Percentiles rank a stretch among this genome's conserved stretches.
phyloP scores from a whole-genome alignment of 805 yeast species.

The Wickerhamiella brachini region DNA sequence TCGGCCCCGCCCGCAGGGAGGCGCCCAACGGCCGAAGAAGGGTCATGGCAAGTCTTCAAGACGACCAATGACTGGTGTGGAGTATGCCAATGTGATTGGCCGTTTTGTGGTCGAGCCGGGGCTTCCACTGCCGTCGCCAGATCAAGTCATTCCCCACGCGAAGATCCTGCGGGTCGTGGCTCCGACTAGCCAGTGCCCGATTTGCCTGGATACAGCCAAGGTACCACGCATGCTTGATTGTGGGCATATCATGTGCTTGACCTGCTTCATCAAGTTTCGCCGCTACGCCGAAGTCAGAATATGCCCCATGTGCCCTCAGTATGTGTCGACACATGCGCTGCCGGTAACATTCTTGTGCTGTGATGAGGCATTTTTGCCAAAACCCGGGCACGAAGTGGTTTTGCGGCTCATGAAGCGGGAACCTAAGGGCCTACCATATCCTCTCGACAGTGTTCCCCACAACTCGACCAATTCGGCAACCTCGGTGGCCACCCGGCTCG shows the following conservation, averaged over 20 bases:
- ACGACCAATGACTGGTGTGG: conserved; percentile 7
- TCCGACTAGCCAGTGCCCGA: conserved; percentile 67
- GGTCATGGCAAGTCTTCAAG: background rate
- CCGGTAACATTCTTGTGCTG: conserved; percentile 14
- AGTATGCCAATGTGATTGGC: conserved; percentile 62
- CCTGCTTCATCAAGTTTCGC: conserved; percentile 63
- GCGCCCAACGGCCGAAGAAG: background rate
- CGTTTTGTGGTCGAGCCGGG: conserved; percentile 64
- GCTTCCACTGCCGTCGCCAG: conserved; percentile 41
- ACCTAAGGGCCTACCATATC: background rate
- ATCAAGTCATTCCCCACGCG: conserved; percentile 42
- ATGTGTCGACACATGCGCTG: conserved; percentile 5
- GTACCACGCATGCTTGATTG: conserved; percentile 94
- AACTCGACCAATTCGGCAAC: conserved; percentile 7
- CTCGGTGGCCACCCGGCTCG: conserved; percentile 25
- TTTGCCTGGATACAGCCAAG: conserved; percentile 68
- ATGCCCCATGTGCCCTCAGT: conserved; percentile 17
- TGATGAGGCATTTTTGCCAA: conserved; percentile 11
- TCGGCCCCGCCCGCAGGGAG: background rate
- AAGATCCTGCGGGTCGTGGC: conserved; percentile 64
- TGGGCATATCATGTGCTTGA: conserved; percentile 82
- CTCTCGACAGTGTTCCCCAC: conserved; percentile 1
- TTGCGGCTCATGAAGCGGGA: conserved; percentile 11
- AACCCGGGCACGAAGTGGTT: conserved; percentile 14
- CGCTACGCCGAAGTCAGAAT: conserved; percentile 25